Conservation (phyloP, 2,329 filamentous ascomycete genomes). For the Colletotrichum chlorophyti region DNA sequence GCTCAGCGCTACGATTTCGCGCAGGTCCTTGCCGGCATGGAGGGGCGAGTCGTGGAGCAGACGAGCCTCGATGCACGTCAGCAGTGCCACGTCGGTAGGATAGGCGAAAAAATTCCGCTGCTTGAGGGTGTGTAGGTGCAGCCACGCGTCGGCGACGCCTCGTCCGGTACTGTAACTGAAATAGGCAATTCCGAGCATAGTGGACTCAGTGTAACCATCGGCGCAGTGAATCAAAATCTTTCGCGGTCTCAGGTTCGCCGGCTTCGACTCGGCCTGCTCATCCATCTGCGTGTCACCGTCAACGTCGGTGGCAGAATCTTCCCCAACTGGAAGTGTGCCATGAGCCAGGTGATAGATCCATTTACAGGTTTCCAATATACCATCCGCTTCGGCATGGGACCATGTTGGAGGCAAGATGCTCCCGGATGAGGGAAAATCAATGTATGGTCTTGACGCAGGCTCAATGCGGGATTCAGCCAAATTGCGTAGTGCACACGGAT, state of each 20-base stretch:
- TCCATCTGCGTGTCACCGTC: constrained; percentile 65
- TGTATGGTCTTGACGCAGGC: constrained; percentile 41
- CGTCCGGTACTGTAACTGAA: constrained; percentile 89
- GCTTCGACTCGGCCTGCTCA: constrained; percentile 21
- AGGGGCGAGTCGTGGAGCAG: constrained; percentile 75
- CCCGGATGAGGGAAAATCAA: constrained; percentile 95
- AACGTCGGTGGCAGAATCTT: constrained; percentile 39
- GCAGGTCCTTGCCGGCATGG: constrained; percentile 53
- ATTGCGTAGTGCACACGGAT: constrained; percentile 68
- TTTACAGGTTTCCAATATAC: constrained; percentile 82
- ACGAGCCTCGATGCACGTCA: constrained; percentile 78
- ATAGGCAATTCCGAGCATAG: constrained; percentile 88
- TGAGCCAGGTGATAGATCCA: constrained; percentile 90
- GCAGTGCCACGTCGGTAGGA: constrained; percentile 82
- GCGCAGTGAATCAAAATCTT: constrained; percentile 91
- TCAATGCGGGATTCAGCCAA: constrained; percentile 63
- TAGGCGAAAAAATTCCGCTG: constrained; percentile 96
- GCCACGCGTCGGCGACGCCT: constrained; percentile 84
- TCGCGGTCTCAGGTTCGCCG: constrained; percentile 48
- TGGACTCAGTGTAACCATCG: constrained; percentile 95
- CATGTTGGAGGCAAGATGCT: constrained; percentile 86
- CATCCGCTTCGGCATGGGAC: constrained; percentile 83
- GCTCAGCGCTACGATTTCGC: constrained; percentile 59
- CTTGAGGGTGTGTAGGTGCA: constrained; percentile 80
- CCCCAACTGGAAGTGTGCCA: constrained; percentile 51